Evolutionary conservation across 768 basidiomycete species (phyloP).

Genomic region (Russula lepida): DNA sequence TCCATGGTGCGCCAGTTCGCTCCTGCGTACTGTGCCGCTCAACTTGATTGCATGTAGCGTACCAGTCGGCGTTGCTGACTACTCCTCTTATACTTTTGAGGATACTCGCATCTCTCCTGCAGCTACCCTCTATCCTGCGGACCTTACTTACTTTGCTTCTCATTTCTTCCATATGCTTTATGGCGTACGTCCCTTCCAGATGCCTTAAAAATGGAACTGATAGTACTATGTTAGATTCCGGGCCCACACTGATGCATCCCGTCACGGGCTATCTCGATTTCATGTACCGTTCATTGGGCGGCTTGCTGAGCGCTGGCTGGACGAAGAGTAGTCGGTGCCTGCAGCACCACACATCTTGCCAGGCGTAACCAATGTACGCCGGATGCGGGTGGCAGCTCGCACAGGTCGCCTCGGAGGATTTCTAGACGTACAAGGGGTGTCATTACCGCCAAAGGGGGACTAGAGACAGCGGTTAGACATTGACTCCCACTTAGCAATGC

Average conservation of each 20-base stretch:
- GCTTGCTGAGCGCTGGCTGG: slow-evolving; percentile 61
- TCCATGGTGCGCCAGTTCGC: slow-evolving; percentile 47
- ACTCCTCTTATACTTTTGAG: slow-evolving; percentile 52
- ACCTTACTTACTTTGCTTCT: slow-evolving; percentile 41
- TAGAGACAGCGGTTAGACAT: slow-evolving; percentile 9
- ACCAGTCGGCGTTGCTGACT: slow-evolving; percentile 67
- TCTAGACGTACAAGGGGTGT: neutral
- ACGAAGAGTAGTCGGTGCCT: slow-evolving; percentile 40
- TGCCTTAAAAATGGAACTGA: neutral
- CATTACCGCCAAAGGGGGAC: neutral
- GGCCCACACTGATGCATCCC: slow-evolving; percentile 47
- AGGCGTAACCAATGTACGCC: neutral
- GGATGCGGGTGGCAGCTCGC: neutral
- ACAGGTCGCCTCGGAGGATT: neutral
- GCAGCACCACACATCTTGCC: neutral
- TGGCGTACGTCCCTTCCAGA: slow-evolving; percentile 42
- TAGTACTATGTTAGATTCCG: slow-evolving; percentile 30
- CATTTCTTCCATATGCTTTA: slow-evolving; percentile 36
- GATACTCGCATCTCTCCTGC: slow-evolving; percentile 46
- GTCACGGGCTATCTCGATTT: slow-evolving; percentile 45
- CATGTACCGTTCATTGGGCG: slow-evolving; percentile 56
- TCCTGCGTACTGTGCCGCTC: slow-evolving; percentile 1
- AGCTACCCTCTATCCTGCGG: slow-evolving; percentile 45
- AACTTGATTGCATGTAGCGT: slow-evolving; percentile 39
- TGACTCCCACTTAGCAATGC: slow-evolving; percentile 21